Evolutionary conservation across 1,139 yeast species (phyloP), one percentile per base, ranked within the genome.

Genomic region (Candida freyschussii): DNA sequence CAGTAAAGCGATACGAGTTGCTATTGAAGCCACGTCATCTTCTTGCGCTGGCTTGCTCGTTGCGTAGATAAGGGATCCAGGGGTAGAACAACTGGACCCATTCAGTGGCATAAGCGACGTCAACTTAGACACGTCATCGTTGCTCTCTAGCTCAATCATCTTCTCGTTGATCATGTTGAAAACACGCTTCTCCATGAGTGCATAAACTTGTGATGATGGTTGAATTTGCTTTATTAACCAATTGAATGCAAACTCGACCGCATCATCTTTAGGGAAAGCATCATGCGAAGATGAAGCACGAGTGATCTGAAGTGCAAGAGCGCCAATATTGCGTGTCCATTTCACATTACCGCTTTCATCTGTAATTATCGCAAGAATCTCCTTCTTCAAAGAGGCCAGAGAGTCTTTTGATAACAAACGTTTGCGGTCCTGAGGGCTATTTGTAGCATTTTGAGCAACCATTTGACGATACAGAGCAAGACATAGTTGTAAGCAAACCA

Each of bases 191-290:
- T 86, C 96, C 70, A 86, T 68, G 34, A 85, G 67, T 11, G 81
- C 79, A 57, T 86, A 86, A 27, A 86, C 81, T 35, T 75, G 77
- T n/a, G 91, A 78, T 43, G 65, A 65, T 29, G 95, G 95, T 57
- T 84, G 95, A 16, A 87, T 80, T 57, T 86, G 95, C 53, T 81
- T 82, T 33, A 81, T 66, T 30, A 86, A 67, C 96, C 96, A 86
- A 45, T 78, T 75, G 55, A 75, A 74, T 32, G 84, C 75, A 57
- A 86, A 80, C 37, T 75, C 78, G 27, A 82, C 69, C 52, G 69
- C 59, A 6, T 57, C 39, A 30, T 65, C 66, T 21, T 33, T 39
- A 32, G 51, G 50, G 13, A 36, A 26, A 4, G 37, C 7, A 3
- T 33, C 37, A 13, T 36, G 24, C 13, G 37, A 33, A 7, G 35